phyloP scores from a whole-genome alignment of 2,329 filamentous ascomycete species.

The Sclerotinia minor region DNA sequence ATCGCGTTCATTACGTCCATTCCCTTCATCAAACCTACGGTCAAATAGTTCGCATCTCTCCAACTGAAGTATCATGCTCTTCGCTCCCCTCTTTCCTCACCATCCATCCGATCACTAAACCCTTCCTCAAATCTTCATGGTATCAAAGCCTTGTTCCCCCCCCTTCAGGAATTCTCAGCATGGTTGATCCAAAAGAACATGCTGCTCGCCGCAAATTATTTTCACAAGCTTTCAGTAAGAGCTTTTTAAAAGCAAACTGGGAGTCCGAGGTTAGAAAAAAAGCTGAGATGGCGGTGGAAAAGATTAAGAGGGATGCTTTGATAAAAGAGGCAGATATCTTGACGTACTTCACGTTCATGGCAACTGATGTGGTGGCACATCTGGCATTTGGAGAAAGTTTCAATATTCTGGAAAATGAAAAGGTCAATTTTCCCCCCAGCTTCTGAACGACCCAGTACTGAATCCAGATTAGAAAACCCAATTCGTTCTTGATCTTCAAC shows the following conservation, averaged over 20 bases:
- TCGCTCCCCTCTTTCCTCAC: background rate
- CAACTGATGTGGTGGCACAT: conserved; percentile 56
- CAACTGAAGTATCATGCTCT: background rate
- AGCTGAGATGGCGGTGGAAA: conserved; percentile 45
- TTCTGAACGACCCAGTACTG: fast-evolving
- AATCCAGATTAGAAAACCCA: background rate
- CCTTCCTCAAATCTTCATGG: conserved; percentile 9
- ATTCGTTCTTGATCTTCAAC: background rate
- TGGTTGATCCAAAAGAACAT: background rate
- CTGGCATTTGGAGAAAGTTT: conserved; percentile 59
- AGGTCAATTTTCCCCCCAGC: conserved; percentile 42
- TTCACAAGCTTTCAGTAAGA: conserved; percentile 6
- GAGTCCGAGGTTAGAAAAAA: conserved; percentile 30
- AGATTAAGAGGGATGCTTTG: conserved; percentile 48
- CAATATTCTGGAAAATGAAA: conserved; percentile 50
- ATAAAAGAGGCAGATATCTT: conserved; percentile 48
- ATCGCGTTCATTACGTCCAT: background rate
- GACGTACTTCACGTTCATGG: conserved; percentile 56
- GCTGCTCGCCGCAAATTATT: background rate
- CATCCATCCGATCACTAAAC: conserved; percentile 5
- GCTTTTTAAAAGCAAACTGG: background rate
- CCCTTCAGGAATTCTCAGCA: background rate
- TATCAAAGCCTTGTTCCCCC: fast-evolving
- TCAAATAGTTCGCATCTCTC: background rate
- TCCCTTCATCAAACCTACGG: conserved; percentile 4